Conservation (phyloP, 1,139 yeast genomes). For the Taiozyma sp. region DNA sequence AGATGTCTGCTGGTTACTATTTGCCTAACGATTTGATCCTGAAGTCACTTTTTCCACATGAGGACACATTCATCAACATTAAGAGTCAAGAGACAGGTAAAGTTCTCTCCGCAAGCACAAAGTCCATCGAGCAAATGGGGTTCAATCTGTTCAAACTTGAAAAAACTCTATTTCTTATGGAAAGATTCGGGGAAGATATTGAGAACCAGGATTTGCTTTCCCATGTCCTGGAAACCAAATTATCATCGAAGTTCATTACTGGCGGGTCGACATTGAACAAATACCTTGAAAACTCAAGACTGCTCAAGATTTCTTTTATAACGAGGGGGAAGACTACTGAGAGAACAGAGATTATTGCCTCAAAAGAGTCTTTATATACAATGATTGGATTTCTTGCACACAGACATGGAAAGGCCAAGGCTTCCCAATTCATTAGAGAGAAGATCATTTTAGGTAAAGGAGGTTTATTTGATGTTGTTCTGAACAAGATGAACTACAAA, state of each 20-base stretch:
- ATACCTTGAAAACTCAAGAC: slow-evolving; percentile 3
- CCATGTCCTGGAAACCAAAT: slow-evolving; percentile 4
- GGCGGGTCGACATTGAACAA: neutral
- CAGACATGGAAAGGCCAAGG: slow-evolving; percentile 12
- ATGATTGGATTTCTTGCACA: slow-evolving; percentile 22
- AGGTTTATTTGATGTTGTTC: slow-evolving; percentile 10
- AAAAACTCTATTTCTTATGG: slow-evolving; percentile 4
- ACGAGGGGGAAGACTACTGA: neutral
- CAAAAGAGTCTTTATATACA: slow-evolving; percentile 5
- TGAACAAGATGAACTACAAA: slow-evolving; percentile 2
- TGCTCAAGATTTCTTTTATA: slow-evolving; percentile 1
- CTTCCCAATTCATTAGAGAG: slow-evolving; percentile 16
- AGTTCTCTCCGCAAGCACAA: neutral
- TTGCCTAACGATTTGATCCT: slow-evolving; percentile 5
- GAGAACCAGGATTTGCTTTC: neutral
- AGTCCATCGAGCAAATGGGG: slow-evolving; percentile 6
- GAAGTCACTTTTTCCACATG: slow-evolving; percentile 2
- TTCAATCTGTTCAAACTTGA: slow-evolving; percentile 7
- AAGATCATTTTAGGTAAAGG: slow-evolving; percentile 9
- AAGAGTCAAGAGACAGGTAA: neutral
- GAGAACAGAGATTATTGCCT: neutral
- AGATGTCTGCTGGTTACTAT: neutral
- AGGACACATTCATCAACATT: neutral
- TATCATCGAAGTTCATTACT: neutral
- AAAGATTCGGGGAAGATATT: neutral